phyloP scores from a whole-genome alignment of 108 stramenopile genomes.

The Fistulifera solaris region DNA sequence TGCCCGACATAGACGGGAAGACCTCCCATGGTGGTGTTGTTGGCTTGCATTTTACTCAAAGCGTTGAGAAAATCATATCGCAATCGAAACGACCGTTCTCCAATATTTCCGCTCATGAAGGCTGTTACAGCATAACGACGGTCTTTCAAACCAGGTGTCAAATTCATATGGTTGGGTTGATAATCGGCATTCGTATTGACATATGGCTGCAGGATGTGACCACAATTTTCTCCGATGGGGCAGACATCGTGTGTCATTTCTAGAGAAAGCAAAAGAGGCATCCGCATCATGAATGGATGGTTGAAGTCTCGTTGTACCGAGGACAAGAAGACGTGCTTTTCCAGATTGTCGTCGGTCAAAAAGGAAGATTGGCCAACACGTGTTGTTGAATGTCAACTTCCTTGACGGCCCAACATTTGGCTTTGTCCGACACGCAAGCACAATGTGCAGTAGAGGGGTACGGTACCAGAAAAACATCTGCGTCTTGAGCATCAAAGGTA shows the following conservation, averaged over 20 bases:
- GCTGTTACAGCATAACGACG: conserved; percentile 21
- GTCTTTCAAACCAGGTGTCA: conserved; percentile 1
- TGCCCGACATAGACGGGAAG: conserved; percentile 17
- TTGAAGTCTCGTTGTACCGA: conserved; percentile 9
- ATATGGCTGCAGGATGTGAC: conserved; percentile 23
- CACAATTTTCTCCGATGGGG: background rate
- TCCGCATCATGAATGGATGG: background rate
- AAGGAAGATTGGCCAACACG: background rate
- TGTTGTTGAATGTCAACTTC: background rate
- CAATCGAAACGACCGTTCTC: conserved; percentile 4
- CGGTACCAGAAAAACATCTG: conserved; percentile 4
- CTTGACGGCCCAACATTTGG: too few species aligned
- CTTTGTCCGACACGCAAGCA: conserved; percentile 2
- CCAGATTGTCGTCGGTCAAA: background rate
- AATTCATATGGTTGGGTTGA: conserved; percentile 15
- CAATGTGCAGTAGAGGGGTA: conserved; percentile 6
- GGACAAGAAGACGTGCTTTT: conserved; percentile 18
- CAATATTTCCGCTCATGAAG: conserved; percentile 7
- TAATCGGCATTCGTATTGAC: conserved; percentile 17
- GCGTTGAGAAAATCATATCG: conserved; percentile 4
- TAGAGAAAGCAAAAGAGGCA: conserved; percentile 6
- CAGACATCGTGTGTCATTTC: too few species aligned
- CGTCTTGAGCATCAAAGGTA: conserved; percentile 1
- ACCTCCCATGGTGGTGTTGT: conserved; percentile 17
- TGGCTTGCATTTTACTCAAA: conserved; percentile 8